Evolutionary conservation across 2,329 filamentous ascomycete genomes (phyloP).

Genomic region (Clarireedia sp.): DNA sequence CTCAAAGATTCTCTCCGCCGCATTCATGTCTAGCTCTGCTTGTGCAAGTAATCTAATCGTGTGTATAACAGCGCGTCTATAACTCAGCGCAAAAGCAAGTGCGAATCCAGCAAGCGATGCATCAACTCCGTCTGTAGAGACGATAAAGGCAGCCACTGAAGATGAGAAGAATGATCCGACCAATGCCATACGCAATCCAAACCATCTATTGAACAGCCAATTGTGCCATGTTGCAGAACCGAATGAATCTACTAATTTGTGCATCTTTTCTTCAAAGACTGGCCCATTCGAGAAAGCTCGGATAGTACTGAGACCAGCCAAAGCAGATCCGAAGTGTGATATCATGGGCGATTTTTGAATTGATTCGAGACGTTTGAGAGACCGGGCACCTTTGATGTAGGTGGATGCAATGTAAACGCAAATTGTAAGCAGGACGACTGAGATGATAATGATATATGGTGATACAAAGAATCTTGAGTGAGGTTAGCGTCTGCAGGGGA

Average conservation of each 20-base stretch:
- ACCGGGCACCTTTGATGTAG: conserved; percentile 61
- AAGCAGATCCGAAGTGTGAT: conserved; percentile 55
- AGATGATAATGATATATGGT: conserved; percentile 53
- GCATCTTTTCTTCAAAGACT: conserved; percentile 62
- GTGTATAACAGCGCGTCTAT: conserved; percentile 54
- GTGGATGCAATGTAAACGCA: conserved; percentile 37
- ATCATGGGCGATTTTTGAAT: conserved; percentile 70
- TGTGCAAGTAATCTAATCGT: conserved; percentile 57
- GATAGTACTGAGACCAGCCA: conserved; percentile 65
- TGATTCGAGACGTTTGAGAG: conserved; percentile 67
- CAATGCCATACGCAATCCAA: conserved; percentile 63
- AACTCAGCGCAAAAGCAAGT: conserved; percentile 62
- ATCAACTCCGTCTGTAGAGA: conserved; percentile 51
- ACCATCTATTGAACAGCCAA: conserved; percentile 63
- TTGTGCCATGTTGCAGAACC: conserved; percentile 55
- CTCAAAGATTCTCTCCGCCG: conserved; percentile 65
- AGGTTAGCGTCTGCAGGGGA: not conserved
- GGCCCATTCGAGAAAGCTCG: conserved; percentile 61
- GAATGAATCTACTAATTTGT: conserved; percentile 57
- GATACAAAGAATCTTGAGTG: conserved; percentile 46
- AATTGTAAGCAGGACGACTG: conserved; percentile 29
- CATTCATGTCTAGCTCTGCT: conserved; percentile 69
- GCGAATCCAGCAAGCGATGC: conserved; percentile 67
- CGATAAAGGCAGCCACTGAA: conserved; percentile 54
- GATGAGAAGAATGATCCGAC: conserved; percentile 60